Conservation (phyloP, 2,329 filamentous ascomycete genomes). For the Aspergillus uvarum region DNA sequence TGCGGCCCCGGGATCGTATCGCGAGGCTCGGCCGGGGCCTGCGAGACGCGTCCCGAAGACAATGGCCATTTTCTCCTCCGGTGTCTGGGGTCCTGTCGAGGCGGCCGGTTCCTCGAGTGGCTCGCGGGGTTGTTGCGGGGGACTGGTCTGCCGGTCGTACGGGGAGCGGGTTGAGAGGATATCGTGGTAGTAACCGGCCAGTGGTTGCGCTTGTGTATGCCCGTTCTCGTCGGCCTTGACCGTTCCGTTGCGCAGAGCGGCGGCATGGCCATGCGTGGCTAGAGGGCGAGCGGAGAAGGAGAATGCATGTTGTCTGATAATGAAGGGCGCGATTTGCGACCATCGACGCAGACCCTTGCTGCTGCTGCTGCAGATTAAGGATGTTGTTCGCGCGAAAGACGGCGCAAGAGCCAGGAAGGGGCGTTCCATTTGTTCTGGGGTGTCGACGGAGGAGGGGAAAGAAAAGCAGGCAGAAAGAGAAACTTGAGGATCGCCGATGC, state of each 20-base stretch:
- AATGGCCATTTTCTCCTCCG: conserved; percentile 58
- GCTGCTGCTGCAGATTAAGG: not conserved
- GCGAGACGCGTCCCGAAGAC: conserved; percentile 80
- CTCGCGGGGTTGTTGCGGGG: conserved; percentile 19
- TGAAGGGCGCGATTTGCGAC: conserved; percentile 2
- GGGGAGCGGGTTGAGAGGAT: conserved; percentile 37
- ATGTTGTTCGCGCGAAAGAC: conserved; percentile 17
- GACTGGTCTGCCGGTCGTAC: conserved; percentile 21
- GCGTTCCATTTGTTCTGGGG: conserved; percentile 28
- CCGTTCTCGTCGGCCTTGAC: conserved; percentile 11
- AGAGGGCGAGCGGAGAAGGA: conserved; percentile 22
- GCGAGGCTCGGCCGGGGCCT: conserved; percentile 66
- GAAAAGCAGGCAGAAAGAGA: not conserved
- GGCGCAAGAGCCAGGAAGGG: conserved; percentile 21
- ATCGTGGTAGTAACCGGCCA: conserved; percentile 47
- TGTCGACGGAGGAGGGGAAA: not conserved
- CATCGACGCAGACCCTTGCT: not conserved
- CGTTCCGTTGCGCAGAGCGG: conserved; percentile 13
- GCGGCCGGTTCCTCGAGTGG: conserved; percentile 19
- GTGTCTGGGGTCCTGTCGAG: conserved; percentile 25
- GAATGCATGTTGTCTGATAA: conserved; percentile 21
- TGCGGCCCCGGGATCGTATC: conserved; percentile 55
- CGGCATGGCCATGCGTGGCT: conserved; percentile 18
- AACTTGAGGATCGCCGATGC: conserved; percentile 1
- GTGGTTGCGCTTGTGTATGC: conserved; percentile 37